Evolutionary conservation across 352 stramenopile species (phyloP).

Genomic region (Phytophthora citrophthora): DNA sequence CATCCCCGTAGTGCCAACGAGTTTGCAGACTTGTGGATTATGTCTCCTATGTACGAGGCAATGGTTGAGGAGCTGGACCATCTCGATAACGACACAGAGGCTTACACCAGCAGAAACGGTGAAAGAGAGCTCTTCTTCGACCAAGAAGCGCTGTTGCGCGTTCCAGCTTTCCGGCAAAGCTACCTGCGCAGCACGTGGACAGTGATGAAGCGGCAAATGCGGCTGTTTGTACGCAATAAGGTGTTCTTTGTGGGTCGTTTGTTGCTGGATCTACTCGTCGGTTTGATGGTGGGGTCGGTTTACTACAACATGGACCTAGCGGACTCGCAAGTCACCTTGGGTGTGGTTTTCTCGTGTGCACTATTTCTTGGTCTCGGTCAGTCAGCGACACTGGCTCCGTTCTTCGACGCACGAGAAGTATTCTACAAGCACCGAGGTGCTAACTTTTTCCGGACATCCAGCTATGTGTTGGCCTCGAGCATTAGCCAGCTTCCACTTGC

Average conservation of each 20-base stretch:
- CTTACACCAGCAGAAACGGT: conserved; percentile 26
- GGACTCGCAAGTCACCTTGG: conserved; percentile 46
- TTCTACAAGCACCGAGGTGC: conserved; percentile 87
- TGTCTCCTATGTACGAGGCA: conserved; percentile 48
- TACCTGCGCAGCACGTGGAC: conserved; percentile 43
- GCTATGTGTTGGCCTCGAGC: conserved; percentile 65
- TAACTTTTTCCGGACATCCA: conserved; percentile 86
- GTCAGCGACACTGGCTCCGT: conserved; percentile 66
- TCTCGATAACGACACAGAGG: conserved; percentile 34
- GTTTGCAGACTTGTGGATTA: conserved; percentile 51
- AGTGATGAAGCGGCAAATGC: conserved; percentile 45
- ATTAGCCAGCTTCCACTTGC: conserved; percentile 46
- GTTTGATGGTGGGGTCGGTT: conserved; percentile 44
- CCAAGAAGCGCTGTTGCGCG: conserved; percentile 42
- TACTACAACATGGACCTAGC: conserved; percentile 49
- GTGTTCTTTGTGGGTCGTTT: conserved; percentile 41
- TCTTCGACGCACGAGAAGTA: conserved; percentile 61
- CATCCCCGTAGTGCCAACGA: conserved; percentile 42
- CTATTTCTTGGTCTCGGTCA: conserved; percentile 81
- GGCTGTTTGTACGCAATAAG: conserved; percentile 46
- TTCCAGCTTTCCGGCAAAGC: conserved; percentile 46
- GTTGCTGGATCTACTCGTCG: conserved; percentile 43
- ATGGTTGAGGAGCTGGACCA: conserved; percentile 45
- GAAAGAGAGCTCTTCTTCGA: conserved; percentile 37
- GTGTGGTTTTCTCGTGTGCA: conserved; percentile 79